Evolutionary conservation across 768 basidiomycete genomes (phyloP).

Genomic region (Leccinum disarticulatum): DNA sequence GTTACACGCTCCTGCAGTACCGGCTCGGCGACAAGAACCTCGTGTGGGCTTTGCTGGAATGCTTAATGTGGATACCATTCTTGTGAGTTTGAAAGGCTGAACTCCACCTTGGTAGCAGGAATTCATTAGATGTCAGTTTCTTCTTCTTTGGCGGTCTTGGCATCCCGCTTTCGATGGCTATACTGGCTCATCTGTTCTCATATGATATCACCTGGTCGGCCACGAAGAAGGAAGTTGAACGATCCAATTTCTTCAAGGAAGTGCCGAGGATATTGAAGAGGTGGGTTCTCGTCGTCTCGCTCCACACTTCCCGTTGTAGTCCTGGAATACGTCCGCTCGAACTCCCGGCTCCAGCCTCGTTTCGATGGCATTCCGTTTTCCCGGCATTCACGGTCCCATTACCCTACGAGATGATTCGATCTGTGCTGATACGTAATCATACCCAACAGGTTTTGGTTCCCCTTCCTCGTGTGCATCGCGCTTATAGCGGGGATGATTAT

Average conservation of each 20-base stretch:
- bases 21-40: conserved; percentile 49
- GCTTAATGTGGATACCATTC: conserved; percentile 35
- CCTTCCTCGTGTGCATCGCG: conserved; percentile 53
- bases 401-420: conserved; percentile 2
- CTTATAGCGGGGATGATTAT: conserved; percentile 59
- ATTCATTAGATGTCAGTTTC: conserved; percentile 29
- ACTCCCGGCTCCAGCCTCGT: neutral
- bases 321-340: neutral
- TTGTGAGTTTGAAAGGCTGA: conserved; percentile 30
- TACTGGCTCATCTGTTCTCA: conserved; percentile 56
- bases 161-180: conserved; percentile 51
- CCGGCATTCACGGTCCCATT: conserved; percentile 1
- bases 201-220: conserved; percentile 60
- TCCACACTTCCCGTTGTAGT: neutral
- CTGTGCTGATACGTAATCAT: conserved; percentile 17
- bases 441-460: conserved; percentile 32
- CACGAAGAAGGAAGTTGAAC: conserved; percentile 80
- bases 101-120: neutral
- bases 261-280: conserved; percentile 74
- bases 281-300: conserved; percentile 14
- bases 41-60: conserved; percentile 27
- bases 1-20: conserved; percentile 72
- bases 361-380: neutral
- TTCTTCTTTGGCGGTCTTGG: conserved; percentile 60
- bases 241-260: conserved; percentile 89